Evolutionary conservation across 116 monocot genomes (phyloP).

Genomic region (Posidonia oceanica): DNA sequence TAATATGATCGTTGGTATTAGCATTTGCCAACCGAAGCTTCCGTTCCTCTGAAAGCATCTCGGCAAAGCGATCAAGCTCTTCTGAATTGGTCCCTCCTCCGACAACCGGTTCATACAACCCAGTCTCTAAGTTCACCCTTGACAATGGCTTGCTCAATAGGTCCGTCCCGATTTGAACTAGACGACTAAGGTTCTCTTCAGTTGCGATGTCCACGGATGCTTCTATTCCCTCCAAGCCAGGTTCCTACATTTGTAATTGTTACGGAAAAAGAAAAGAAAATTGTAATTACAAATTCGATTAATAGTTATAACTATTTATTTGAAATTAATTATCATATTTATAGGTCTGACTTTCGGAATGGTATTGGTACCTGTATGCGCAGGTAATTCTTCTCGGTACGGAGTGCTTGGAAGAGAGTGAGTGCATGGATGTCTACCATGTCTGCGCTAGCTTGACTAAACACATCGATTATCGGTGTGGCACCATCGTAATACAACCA

Average conservation of each 20-base stretch:
- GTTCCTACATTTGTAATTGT: constrained; percentile 1
- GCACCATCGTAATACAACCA: constrained; percentile 12
- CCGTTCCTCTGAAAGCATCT: constrained; percentile 18
- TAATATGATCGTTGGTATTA: no score
- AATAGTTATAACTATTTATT: background rate
- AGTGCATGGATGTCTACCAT: constrained; percentile 35
- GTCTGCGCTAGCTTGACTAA: constrained; percentile 14
- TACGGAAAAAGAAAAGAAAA: no score
- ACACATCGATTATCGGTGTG: constrained; percentile 17
- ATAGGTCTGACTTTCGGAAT: no score
- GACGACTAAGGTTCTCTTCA: background rate
- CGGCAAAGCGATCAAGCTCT: constrained; percentile 6
- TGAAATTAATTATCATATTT: background rate
- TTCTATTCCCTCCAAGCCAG: constrained; percentile 5
- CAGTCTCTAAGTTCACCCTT: constrained; percentile 9
- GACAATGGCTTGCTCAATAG: constrained; percentile 12
- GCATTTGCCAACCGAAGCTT: background rate
- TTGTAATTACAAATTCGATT: background rate
- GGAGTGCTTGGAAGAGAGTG: constrained; percentile 31
- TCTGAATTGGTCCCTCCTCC: constrained; percentile 7
- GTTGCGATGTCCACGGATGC: constrained; percentile 13
- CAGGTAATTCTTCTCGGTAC: constrained; percentile 23
- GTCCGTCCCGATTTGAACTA: constrained; percentile 1
- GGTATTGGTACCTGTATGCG: constrained; percentile 38
- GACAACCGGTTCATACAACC: background rate